Conservation (phyloP, 257 asterid genomes). For the Misopates orontium region DNA sequence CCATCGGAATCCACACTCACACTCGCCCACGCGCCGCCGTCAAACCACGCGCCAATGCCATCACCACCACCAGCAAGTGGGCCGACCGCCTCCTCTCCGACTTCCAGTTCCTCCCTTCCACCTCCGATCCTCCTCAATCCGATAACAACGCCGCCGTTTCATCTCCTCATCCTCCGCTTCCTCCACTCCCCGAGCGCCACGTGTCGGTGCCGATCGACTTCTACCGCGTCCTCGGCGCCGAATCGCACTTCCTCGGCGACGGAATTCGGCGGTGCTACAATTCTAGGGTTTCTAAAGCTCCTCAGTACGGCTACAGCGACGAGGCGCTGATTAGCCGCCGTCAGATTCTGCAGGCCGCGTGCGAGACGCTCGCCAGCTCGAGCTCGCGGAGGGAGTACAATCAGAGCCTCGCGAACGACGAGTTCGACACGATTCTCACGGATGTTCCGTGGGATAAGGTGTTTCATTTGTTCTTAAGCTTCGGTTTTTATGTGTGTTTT, state of each 20-base stretch:
- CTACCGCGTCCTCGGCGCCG: slow-evolving; percentile 86
- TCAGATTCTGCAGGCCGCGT: slow-evolving; percentile 93
- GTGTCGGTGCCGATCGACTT: slow-evolving; percentile 80
- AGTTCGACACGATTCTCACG: slow-evolving; percentile 67
- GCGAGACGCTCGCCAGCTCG: slow-evolving; percentile 75
- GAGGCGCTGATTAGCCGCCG: slow-evolving; percentile 83
- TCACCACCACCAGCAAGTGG: slow-evolving; percentile 79
- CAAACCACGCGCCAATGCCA: slow-evolving; percentile 66
- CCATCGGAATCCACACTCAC: slow-evolving; percentile 48
- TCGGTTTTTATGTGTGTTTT: neutral
- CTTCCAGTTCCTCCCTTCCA: slow-evolving; percentile 88
- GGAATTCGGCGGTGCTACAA: slow-evolving; percentile 91
- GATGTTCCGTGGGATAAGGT: slow-evolving; percentile 99
- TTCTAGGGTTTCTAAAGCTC: slow-evolving; percentile 77
- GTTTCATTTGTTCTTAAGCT: neutral
- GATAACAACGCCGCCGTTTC: slow-evolving; percentile 38
- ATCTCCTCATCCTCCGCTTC: slow-evolving; percentile 44
- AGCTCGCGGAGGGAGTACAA: slow-evolving; percentile 83
- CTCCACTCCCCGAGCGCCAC: slow-evolving; percentile 72
- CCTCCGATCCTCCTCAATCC: slow-evolving; percentile 38
- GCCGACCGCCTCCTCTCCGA: slow-evolving; percentile 96
- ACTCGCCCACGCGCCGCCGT: slow-evolving; percentile 43
- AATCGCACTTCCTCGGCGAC: slow-evolving; percentile 87
- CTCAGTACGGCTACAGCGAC: slow-evolving; percentile 86
- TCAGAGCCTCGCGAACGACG: slow-evolving; percentile 74